These are phyloP conservation scores for Fusarium heterosporum DNA, from an alignment of 2,329 filamentous ascomycete genomes.

Conservation along the genomic window DNA sequence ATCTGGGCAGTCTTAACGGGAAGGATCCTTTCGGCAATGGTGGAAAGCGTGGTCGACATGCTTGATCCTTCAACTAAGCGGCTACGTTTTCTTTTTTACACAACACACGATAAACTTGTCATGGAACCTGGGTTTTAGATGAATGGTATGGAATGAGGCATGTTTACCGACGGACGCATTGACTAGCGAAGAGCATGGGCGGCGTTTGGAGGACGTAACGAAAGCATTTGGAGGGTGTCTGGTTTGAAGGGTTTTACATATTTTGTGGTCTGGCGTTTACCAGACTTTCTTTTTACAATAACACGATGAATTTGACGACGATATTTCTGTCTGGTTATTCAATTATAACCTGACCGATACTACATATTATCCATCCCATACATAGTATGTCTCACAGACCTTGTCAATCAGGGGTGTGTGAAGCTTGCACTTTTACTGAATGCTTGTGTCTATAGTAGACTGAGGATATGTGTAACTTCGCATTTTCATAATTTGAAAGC, in stretches of 20 bases:
- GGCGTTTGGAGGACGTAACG: slow-evolving; percentile 54
- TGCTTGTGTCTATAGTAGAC: neutral
- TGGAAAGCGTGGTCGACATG: slow-evolving; percentile 64
- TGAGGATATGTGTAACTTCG: neutral
- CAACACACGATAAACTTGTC: slow-evolving; percentile 31
- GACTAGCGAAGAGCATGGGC: slow-evolving; percentile 52
- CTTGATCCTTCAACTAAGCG: slow-evolving; percentile 39
- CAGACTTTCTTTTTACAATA: slow-evolving; percentile 31
- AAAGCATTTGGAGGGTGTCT: slow-evolving; percentile 46
- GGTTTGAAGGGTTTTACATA: slow-evolving; percentile 31
- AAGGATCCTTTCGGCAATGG: slow-evolving; percentile 68
- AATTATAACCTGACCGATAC: neutral
- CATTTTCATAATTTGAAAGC: neutral
- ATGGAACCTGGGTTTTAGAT: slow-evolving; percentile 44
- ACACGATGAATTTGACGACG: slow-evolving; percentile 32
- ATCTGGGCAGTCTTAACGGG: slow-evolving; percentile 69
- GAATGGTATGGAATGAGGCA: slow-evolving; percentile 47
- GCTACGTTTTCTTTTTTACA: slow-evolving; percentile 26
- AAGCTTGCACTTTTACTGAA: neutral
- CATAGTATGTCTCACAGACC: neutral
- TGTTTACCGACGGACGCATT: slow-evolving; percentile 52
- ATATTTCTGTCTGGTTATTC: neutral
- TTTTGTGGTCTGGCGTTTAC: slow-evolving; percentile 34
- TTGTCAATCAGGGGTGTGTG: neutral
- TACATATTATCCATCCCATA: neutral